phyloP scores from a whole-genome alignment of 805 yeast species.

The Schwanniomyces yamadae region DNA sequence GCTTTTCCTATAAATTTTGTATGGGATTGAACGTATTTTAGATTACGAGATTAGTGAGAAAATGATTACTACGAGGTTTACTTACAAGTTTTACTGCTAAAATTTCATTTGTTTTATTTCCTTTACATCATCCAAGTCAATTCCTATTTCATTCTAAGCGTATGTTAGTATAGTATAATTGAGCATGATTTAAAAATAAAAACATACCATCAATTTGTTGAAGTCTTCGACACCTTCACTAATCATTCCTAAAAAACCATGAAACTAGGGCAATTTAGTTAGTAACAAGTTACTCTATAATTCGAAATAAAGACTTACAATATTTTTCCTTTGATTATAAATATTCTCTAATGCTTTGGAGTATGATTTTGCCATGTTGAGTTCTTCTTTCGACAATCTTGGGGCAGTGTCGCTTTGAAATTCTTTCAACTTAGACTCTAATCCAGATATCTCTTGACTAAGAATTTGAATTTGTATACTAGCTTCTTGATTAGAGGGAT shows the following conservation, averaged over 20 bases:
- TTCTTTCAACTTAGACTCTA: constrained; percentile 1
- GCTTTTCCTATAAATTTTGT: background rate
- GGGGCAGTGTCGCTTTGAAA: background rate
- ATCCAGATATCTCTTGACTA: constrained; percentile 1
- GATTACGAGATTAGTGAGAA: constrained; percentile 2
- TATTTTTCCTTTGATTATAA: constrained; percentile 7
- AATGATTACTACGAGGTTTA: too few species aligned
- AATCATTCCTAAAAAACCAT: constrained; percentile 7
- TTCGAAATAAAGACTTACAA: constrained; percentile 6
- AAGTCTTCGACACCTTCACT: constrained; percentile 9
- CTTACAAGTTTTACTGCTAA: background rate
- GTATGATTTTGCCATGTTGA: background rate
- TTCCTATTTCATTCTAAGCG: constrained; percentile 5
- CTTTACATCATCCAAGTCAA: constrained; percentile 5
- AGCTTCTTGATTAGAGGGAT: constrained; percentile 8
- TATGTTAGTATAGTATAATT: background rate
- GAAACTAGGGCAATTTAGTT: constrained; percentile 3
- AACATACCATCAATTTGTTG: constrained; percentile 8
- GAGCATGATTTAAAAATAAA: background rate
- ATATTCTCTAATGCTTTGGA: constrained; percentile 3
- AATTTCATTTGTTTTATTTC: constrained; percentile 2
- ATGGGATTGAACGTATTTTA: background rate
- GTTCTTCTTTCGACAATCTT: constrained; percentile 1
- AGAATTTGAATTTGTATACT: background rate
- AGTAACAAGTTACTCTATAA: too few species aligned